A percentile compares a stretch with the other conserved stretches of the same genome.
Conservation (phyloP, 495 filamentous ascomycete genomes). For the Talaromyces thailandensis region DNA sequence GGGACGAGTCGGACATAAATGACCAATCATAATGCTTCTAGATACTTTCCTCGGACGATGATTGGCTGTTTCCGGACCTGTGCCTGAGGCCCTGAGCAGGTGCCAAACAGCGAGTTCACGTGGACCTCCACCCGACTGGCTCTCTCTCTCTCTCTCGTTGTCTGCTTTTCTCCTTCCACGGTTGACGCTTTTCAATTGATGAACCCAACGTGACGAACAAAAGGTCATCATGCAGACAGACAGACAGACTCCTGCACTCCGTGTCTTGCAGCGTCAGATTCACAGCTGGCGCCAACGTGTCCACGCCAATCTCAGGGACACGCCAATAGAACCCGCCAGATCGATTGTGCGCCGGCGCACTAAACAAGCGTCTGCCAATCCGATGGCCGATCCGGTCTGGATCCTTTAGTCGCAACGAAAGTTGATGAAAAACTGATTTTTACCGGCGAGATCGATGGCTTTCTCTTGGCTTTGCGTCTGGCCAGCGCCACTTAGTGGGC, state of each 20-base stretch:
- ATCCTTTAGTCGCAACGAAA: not conserved
- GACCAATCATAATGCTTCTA: not conserved
- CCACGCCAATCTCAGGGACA: not conserved
- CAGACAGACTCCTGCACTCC: not conserved
- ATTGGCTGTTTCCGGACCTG: not conserved
- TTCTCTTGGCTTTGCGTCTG: not conserved
- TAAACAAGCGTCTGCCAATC: not conserved
- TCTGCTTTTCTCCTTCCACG: not conserved
- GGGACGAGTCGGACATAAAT: not conserved
- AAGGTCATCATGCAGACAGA: not conserved
- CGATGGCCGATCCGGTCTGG: not conserved
- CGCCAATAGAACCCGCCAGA: not conserved
- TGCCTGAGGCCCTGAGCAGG: not conserved
- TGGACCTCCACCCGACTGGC: not conserved
- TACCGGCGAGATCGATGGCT: not conserved
- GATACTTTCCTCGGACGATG: not conserved
- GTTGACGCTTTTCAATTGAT: not conserved
- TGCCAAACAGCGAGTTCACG: not conserved
- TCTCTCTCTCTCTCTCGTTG: not conserved
- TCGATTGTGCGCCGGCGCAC: not conserved
- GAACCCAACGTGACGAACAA: not conserved
- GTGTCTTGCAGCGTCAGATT: not conserved
- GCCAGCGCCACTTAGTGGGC: not conserved
- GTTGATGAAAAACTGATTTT: not conserved
- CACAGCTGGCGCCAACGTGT: not conserved